Base-by-base conservation (phyloP, 2,329 filamentous ascomycete genomes). In the Apiospora kogelbergensis region DNA sequence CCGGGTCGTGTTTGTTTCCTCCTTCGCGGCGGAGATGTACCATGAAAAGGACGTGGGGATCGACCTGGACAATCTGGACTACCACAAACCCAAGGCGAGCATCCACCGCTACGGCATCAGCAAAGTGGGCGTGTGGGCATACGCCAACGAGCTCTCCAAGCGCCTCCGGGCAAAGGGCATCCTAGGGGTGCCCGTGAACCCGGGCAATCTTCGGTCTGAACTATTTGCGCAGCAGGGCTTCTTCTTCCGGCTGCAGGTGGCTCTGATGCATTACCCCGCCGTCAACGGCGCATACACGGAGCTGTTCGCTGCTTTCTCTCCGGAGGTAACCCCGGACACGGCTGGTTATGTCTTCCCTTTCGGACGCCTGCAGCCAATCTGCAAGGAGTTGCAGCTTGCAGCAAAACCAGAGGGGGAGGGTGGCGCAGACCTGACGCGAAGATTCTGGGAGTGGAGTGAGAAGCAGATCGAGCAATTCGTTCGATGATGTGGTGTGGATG, bases 371-470 rank as follows among this genome's bases (percentile, higher is more conserved):
- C 45, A 65, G 46, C 68, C 76, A 20, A 76, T 81, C 22, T 74
- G 79, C n/a, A 70, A 73, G 42, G 81, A 82, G 69, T 42, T 82
- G 17, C 74, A 73, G 3, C 71, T 75, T 1, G 78, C 73, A 10
- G 76, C 75, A 1, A 80, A 76, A 68, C 68, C 74, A 3, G 72
- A 77, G 63, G 75, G 74, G 20, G 79, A 82, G 63, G 80, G 81
- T 20, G 80, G 82, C 1, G 80, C 75, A 6, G 81, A 78, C 1
- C 76, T 78, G 48, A 80, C 78, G 3, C 70, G 75, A 48, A 75
- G 78, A 63, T 83, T 85, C 69, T 85, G 81, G 82, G 77, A 81
- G 5, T 85, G 82, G 82, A 78, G 76, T 30, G 83, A 84, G 68
- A 77, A 81, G 53, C 77, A 82, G 70, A 75, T 79, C 3, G 30